A percentile compares a stretch with the other conserved stretches of the same genome.
These are phyloP conservation scores for Penicillium sp. DNA, from an alignment of 2,329 filamentous ascomycete genomes.

Conservation along the genomic window DNA sequence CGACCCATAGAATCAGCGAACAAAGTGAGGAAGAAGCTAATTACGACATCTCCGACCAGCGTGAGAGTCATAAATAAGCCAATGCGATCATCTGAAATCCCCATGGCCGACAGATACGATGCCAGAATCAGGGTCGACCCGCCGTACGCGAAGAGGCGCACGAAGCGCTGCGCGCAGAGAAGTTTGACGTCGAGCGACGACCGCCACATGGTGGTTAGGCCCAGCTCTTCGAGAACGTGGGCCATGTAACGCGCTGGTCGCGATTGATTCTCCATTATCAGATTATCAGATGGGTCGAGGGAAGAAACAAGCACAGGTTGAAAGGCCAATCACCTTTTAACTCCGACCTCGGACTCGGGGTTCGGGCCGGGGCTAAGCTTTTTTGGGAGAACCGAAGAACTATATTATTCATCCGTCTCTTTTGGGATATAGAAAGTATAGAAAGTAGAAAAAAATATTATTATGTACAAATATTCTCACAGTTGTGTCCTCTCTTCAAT, in stretches of 20 bases:
- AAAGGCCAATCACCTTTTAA: background rate
- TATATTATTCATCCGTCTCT: background rate
- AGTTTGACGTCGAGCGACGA: constrained; percentile 41
- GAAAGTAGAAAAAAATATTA: background rate
- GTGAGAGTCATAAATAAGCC: constrained; percentile 67
- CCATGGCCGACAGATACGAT: constrained; percentile 59
- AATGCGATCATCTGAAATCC: constrained; percentile 58
- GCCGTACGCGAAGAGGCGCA: constrained; percentile 65
- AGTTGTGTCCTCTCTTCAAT: background rate
- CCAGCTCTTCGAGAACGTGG: constrained; percentile 34
- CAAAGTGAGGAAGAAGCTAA: constrained; percentile 58
- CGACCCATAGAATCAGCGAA: constrained; percentile 61
- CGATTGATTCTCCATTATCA: constrained; percentile 6
- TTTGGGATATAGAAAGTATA: background rate
- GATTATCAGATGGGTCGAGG: background rate
- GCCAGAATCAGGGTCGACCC: constrained; percentile 61
- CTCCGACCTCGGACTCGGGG: constrained; percentile 1
- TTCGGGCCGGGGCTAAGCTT: constrained; percentile 7
- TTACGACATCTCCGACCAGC: constrained; percentile 59
- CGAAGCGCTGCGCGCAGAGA: constrained; percentile 43
- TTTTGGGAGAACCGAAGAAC: background rate
- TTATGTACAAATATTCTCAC: background rate
- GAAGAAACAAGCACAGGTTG: background rate
- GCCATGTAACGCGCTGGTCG: constrained; percentile 7
- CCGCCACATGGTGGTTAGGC: constrained; percentile 39